Percentiles rank a stretch among this genome's conserved stretches.
Evolutionary conservation across 1,139 yeast species (phyloP).

Genomic region (Hanseniaspora gamundiae): DNA sequence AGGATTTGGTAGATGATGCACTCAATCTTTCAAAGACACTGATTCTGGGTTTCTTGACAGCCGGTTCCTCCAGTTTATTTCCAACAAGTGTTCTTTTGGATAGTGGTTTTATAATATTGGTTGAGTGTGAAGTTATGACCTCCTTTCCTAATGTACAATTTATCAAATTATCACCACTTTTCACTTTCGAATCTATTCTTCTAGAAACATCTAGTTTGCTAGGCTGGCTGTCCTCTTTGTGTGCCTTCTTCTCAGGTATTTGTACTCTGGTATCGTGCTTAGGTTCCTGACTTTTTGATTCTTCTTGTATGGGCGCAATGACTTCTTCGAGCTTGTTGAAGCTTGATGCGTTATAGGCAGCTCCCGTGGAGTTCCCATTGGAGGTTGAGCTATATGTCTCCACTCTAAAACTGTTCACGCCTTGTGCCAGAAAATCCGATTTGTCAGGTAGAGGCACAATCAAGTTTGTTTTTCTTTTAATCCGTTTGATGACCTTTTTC

Average conservation of each 20-base stretch:
- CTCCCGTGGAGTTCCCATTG: constrained; percentile 1
- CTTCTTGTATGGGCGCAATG: background rate
- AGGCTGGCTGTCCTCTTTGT: background rate
- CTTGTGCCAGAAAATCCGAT: constrained; percentile 20
- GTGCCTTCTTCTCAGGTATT: background rate
- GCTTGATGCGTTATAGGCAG: background rate
- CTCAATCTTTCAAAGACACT: constrained; percentile 23
- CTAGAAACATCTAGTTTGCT: background rate
- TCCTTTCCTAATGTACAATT: too few relatives aligned
- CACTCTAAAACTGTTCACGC: constrained; percentile 1
- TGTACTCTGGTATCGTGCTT: background rate
- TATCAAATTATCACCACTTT: too few relatives aligned
- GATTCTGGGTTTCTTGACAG: constrained; percentile 5
- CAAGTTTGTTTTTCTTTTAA: constrained; percentile 22
- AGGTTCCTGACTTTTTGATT: background rate
- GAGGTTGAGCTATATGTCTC: constrained; percentile 1
- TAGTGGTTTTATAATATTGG: background rate
- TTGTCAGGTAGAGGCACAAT: constrained; percentile 24
- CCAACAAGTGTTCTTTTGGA: background rate
- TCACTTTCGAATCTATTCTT: too few relatives aligned
- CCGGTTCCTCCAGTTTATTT: background rate
- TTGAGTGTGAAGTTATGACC: too few relatives aligned
- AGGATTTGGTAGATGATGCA: constrained; percentile 21
- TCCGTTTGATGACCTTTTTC: constrained; percentile 8
- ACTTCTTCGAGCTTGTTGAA: constrained; percentile 1